Evolutionary conservation across 2,329 filamentous ascomycete genomes (phyloP).

Genomic region (Xylogone sp.): DNA sequence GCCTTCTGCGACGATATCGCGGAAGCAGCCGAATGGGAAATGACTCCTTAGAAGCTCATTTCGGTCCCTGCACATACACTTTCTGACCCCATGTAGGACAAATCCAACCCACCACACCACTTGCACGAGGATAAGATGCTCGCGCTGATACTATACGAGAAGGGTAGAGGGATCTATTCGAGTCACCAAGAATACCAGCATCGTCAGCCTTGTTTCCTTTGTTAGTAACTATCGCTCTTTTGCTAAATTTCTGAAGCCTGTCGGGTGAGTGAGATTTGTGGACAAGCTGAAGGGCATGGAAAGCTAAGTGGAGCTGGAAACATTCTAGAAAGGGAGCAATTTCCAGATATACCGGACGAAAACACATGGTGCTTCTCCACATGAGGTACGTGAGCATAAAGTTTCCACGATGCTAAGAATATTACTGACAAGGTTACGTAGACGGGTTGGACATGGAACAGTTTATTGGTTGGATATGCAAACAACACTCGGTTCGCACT

Average conservation of each 20-base stretch:
- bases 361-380: slow-evolving; percentile 92
- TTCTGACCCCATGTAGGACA: slow-evolving; percentile 46
- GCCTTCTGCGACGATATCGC: slow-evolving; percentile 96
- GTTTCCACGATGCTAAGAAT: too few relatives aligned
- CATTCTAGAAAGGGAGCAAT: slow-evolving; percentile 86
- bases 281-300: slow-evolving; percentile 96
- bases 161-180: slow-evolving; percentile 73
- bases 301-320: slow-evolving; percentile 82
- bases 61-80: too few relatives aligned
- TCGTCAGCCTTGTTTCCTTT: slow-evolving; percentile 35
- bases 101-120: slow-evolving; percentile 92
- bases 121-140: slow-evolving; percentile 94
- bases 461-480: too few relatives aligned
- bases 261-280: slow-evolving; percentile 93
- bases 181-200: slow-evolving; percentile 90
- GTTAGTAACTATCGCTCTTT: too few relatives aligned
- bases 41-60: slow-evolving; percentile 59
- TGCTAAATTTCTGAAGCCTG: slow-evolving; percentile 51
- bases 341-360: slow-evolving; percentile 91
- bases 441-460: too few relatives aligned
- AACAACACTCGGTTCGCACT: too few relatives aligned
- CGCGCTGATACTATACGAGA: slow-evolving; percentile 99
- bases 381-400: slow-evolving; percentile 35
- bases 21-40: slow-evolving; percentile 90
- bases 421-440: too few relatives aligned